phyloP scores from a whole-genome alignment of 2,329 filamentous ascomycete genomes.

The Exophiala sp. region DNA sequence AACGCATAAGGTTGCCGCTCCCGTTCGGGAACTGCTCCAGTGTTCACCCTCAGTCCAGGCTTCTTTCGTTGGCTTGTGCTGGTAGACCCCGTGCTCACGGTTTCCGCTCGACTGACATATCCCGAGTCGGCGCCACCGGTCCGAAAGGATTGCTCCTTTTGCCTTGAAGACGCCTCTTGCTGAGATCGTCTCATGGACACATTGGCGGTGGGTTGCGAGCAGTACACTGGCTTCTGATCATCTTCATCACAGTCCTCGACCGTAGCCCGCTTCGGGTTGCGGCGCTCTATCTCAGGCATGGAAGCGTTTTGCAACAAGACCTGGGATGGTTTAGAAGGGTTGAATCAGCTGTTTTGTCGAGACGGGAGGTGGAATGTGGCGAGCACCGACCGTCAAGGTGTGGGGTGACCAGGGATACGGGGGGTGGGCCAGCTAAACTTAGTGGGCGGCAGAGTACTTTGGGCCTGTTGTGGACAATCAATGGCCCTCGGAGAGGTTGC shows the following conservation, averaged over 20 bases:
- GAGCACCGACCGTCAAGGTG: neutral
- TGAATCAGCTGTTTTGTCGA: neutral
- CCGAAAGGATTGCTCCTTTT: conserved; percentile 31
- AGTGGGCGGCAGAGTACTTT: neutral
- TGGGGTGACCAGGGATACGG: conserved; percentile 2
- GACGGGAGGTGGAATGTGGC: conserved; percentile 1
- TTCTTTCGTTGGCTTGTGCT: conserved; percentile 41
- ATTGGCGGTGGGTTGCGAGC: conserved; percentile 48
- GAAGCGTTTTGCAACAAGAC: conserved; percentile 10
- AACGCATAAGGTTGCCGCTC: conserved; percentile 21
- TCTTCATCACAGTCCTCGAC: conserved; percentile 47
- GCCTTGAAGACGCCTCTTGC: conserved; percentile 32
- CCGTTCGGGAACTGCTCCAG: conserved; percentile 29
- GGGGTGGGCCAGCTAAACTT: neutral
- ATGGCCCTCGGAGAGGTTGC: neutral
- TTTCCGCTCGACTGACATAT: conserved; percentile 55
- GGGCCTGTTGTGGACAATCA: neutral
- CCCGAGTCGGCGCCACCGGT: conserved; percentile 56
- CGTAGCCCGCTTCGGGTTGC: conserved; percentile 39
- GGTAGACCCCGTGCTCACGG: conserved; percentile 49
- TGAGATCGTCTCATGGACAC: conserved; percentile 46
- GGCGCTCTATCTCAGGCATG: conserved; percentile 25
- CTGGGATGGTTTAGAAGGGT: neutral
- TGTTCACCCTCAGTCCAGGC: conserved; percentile 36
- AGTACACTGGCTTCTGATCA: conserved; percentile 39